Conservation (phyloP, 306 rosid genomes). For the Rubus idaeus region DNA sequence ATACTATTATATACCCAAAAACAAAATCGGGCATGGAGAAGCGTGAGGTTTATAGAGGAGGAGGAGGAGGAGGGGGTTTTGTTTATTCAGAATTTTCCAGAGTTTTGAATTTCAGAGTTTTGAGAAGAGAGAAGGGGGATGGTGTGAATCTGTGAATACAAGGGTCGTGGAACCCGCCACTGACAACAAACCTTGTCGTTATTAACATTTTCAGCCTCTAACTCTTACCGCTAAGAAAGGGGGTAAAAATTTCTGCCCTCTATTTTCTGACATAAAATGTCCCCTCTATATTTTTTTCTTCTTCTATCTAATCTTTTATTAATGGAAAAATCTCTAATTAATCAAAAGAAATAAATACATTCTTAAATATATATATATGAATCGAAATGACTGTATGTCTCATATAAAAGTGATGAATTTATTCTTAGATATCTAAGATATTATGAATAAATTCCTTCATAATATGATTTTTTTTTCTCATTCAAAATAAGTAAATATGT, state of each 20-base stretch:
- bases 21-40: slow-evolving; percentile 40
- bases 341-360: no score
- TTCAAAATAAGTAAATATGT: no score
- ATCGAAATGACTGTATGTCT: no score
- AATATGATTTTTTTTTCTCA: no score
- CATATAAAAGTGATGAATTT: no score
- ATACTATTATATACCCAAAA: not conserved
- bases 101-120: not conserved
- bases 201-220: slow-evolving; percentile 29
- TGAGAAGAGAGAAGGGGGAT: slow-evolving; percentile 1
- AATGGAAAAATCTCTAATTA: not conserved
- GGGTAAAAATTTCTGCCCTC: not conserved
- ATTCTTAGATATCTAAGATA: no score
- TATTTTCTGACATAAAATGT: not conserved
- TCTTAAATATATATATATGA: no score
- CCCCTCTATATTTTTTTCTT: not conserved
- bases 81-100: slow-evolving; percentile 1
- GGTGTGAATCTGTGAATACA: slow-evolving; percentile 6
- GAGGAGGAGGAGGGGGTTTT: not conserved
- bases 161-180: slow-evolving; percentile 58
- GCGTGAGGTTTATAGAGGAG: slow-evolving; percentile 39
- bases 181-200: slow-evolving; percentile 42
- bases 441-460: no score
- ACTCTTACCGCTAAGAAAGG: not conserved
- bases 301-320: not conserved